Conservation (phyloP, 1,284 basidiomycete genomes). For the Pascua sp. region DNA sequence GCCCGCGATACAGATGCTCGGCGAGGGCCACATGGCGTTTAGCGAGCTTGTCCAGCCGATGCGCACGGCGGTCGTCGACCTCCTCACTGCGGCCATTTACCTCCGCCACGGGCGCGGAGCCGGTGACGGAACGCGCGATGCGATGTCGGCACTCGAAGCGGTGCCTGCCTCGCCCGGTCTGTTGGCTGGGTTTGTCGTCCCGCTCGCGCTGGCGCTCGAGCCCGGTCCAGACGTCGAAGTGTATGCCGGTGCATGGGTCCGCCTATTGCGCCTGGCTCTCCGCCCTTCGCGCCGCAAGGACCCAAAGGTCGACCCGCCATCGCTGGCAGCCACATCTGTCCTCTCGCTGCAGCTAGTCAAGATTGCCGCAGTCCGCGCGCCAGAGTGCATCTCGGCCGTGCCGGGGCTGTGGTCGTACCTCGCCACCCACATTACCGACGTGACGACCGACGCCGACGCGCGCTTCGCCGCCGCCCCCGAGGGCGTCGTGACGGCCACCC, state of each 20-base stretch:
- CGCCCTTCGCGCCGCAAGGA: conserved; percentile 50
- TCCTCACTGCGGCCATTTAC: conserved; percentile 58
- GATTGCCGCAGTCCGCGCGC: conserved; percentile 61
- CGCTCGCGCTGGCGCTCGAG: conserved; percentile 59
- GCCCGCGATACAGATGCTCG: conserved; percentile 58
- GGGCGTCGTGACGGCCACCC: background rate
- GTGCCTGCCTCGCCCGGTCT: conserved; percentile 59
- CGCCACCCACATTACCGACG: conserved; percentile 15
- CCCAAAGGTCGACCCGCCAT: conserved; percentile 1
- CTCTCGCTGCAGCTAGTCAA: conserved; percentile 67
- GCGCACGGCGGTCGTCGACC: conserved; percentile 55
- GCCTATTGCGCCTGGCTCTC: conserved; percentile 62
- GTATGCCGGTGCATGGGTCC: conserved; percentile 60
- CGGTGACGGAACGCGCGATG: conserved; percentile 42
- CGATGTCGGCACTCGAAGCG: conserved; percentile 60
- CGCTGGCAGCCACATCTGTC: conserved; percentile 35
- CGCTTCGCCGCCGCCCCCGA: conserved; percentile 14
- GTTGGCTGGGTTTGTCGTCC: conserved; percentile 58
- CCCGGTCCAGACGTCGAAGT: conserved; percentile 54
- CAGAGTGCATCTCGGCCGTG: conserved; percentile 28
- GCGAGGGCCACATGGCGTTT: conserved; percentile 56
- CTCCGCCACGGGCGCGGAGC: conserved; percentile 55
- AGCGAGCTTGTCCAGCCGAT: conserved; percentile 50
- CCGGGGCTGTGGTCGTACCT: conserved; percentile 40
- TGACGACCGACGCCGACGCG: conserved; percentile 25